Percentiles rank a stretch among this genome's conserved stretches.
These are phyloP conservation scores for Coix lacrymajobi DNA, from an alignment of 176 grass and related monocot genomes.

Conservation along the genomic window DNA sequence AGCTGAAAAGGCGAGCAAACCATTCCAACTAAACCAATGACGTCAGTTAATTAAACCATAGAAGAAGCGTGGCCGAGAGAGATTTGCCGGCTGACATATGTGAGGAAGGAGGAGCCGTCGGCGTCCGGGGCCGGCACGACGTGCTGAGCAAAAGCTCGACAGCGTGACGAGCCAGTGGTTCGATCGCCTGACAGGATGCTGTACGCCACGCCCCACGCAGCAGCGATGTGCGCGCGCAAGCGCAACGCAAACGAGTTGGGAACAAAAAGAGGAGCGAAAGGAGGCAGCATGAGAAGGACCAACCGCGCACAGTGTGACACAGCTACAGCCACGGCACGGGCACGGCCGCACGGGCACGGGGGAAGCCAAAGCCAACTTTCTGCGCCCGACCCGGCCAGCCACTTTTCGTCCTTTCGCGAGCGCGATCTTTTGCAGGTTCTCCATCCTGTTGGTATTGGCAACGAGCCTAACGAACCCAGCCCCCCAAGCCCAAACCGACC, in stretches of 20 bases:
- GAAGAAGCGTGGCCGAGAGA: neutral
- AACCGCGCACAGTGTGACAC: neutral
- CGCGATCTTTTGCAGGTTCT: neutral
- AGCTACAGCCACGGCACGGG: no score
- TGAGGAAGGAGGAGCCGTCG: neutral
- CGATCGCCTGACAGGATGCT: neutral
- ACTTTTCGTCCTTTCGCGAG: slow-evolving; percentile 13
- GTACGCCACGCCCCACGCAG: no score
- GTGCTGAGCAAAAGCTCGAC: slow-evolving; percentile 16
- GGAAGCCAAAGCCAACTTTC: slow-evolving; percentile 15
- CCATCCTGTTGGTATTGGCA: neutral
- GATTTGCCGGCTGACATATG: neutral
- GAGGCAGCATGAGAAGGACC: neutral
- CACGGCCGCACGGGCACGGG: no score
- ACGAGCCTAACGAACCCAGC: neutral
- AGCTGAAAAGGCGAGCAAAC: neutral
- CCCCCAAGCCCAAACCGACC: neutral
- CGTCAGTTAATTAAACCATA: neutral
- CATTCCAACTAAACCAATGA: neutral
- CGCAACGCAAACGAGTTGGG: slow-evolving; percentile 6
- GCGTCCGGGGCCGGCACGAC: no score
- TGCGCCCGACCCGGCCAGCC: neutral
- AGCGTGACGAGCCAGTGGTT: neutral
- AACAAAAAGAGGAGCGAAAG: slow-evolving; percentile 24
- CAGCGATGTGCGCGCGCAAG: neutral